Base-by-base conservation (phyloP, 2,329 filamentous ascomycete species). In the Aspergillus felis region DNA sequence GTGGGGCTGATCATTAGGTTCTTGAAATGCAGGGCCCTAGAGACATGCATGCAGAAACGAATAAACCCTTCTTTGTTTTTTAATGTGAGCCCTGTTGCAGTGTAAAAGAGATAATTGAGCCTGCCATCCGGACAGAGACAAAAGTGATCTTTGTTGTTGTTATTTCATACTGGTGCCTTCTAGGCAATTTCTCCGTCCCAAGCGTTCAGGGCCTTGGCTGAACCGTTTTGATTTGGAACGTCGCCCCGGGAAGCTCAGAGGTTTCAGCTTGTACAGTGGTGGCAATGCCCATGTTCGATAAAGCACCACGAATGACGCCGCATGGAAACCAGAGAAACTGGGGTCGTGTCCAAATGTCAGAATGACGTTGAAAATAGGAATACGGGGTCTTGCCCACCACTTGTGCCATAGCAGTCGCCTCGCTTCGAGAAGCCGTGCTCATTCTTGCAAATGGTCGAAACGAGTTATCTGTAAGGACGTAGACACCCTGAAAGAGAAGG, bases 301-400 rank as follows among this genome's bases (percentile, higher is more conserved):
- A 78, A n/a, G 91, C 92, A 29, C 94, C 94, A 57, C 93, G 84
- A 59, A 99, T 90, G 51, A 99, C 83, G 50, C 94, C 94, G 66
- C 92, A 96, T 7, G 94, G 94, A 69, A 97, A 97, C 84, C 91
- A 97, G 14, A 99, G 81, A 73, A 95, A 97, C 89, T 95, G 51
- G 3, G 53, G 25, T 44, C 20, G 27, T 29, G n/a, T 12, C 17
- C 22, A 12, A 49, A 8, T 25, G 12, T 25, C 4, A 14, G 22
- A 17, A 25, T 24, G 20, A 25, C 24, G 50, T 27, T 44, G 49
- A 7, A 54, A 20, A 20, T 20, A 57, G 47, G 10, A 22, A 9
- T 22, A 25, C 28, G 25, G 10, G 46, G 32, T 53, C 54, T 25
- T 12, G 14, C 86, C 66, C 83, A 95, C 91, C 64, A 90, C 88